Evolutionary conservation across 2,329 filamentous ascomycete genomes (phyloP), one percentile per base, ranked within the genome.

Genomic region (Sporothrix sp.): DNA sequence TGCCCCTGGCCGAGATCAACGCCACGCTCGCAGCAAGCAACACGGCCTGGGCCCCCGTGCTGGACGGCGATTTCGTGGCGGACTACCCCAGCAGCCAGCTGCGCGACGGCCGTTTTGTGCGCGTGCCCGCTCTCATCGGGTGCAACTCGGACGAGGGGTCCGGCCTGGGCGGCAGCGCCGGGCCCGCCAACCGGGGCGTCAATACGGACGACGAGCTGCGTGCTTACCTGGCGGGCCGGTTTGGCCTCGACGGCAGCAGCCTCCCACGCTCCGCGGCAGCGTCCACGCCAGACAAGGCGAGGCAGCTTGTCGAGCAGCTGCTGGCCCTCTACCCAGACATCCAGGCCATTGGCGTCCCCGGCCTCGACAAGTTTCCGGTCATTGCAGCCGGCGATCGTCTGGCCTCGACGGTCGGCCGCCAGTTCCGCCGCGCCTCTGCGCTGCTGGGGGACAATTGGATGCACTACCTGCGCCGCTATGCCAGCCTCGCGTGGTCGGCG

Each of bases 121-220:
- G 78, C 48, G 78, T 85, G 0, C 83, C 66, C 35, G 74, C 74
- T 1, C 69, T 87, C 7, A 67, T 73, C 30, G 82, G 84, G 7
- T 74, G 73, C 32, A 85, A 84, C 61, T 74, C 74, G 1, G 82
- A 86, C 57, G 83, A 87, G 61, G 83, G 67, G 20, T 75, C 74
- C 1, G 66, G 68, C 1, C 83, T 82, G 58, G 73, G 69, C 1
- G 11, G 37, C 20, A 30, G 36, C 27, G 21, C 30, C 2, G 44
- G 50, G 30, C 44, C 44, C 1, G 18, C 14, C 0, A 70, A 71
- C 10, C 61, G 54, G 6, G 74, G 72, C 14, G 72, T 83, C 54
- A 74, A 81, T 59, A 78, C 72, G 1, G 74, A 70, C 10, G 70
- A 65, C 14, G 69, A 81, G 45, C 77, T 82, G 58, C 62, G 67